A percentile compares a stretch with the other conserved stretches of the same genome.
Evolutionary conservation across 202 grass and related monocot genomes (phyloP).

Genomic region (Carex sylvatica): DNA sequence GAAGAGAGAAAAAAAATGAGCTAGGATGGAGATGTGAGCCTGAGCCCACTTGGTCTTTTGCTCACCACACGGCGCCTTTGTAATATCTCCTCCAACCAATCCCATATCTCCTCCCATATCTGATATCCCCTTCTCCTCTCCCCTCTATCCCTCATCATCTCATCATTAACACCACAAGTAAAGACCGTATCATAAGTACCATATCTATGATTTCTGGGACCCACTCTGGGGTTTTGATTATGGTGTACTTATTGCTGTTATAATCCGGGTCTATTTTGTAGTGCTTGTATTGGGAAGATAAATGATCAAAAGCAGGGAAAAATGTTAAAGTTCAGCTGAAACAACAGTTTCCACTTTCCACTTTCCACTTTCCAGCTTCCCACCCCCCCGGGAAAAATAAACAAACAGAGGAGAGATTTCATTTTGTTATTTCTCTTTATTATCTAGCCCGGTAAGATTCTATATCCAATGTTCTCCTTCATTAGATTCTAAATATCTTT

Average conservation of each 20-base stretch:
- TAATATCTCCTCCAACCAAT: constrained; percentile 58
- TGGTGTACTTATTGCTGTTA: not conserved
- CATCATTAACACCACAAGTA: not conserved
- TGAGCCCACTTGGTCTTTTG: constrained; percentile 17
- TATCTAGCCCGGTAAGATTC: not conserved
- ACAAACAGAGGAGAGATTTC: not conserved
- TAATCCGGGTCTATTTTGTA: not conserved
- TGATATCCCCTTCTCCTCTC: constrained; percentile 30
- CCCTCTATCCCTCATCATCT: not conserved
- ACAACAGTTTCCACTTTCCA: not conserved
- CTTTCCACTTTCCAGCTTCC: no score
- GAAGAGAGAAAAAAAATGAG: not conserved
- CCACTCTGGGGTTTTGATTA: not conserved
- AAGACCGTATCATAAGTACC: not conserved
- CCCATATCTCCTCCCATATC: constrained; percentile 26
- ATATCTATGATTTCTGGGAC: not conserved
- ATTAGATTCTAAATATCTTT: not conserved
- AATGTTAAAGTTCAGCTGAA: not conserved
- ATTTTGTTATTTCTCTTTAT: not conserved
- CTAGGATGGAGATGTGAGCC: not conserved
- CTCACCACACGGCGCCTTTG: constrained; percentile 13
- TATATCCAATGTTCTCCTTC: not conserved
- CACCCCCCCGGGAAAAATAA: not conserved
- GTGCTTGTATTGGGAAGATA: constrained; percentile 1
- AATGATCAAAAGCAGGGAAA: not conserved